Evolutionary conservation across 352 stramenopile species (phyloP), one percentile per base, ranked within the genome.

Genomic region (Phytophthora tubulina): DNA sequence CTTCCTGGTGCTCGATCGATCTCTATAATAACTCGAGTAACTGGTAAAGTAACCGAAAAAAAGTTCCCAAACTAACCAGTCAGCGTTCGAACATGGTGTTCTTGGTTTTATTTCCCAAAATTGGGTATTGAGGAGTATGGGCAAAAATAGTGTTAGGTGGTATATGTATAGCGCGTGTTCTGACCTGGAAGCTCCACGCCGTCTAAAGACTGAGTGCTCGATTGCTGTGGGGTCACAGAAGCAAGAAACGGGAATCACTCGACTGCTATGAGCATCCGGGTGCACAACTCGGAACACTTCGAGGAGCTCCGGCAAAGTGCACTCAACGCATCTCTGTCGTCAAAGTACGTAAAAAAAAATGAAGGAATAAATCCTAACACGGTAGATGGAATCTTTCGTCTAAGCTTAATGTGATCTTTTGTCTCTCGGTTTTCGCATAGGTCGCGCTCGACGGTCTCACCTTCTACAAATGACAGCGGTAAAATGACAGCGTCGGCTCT

Each of bases 231-330:
- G 17, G 35, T 46, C 30, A 39, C 32, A 10, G 46, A 31, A 32
- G 30, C 15, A 27, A 17, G 38, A 41, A 63, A 14, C 30, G 38
- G 7, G 6, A 36, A 5, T 61, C 32, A 44, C 32, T 45, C 13
- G 17, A 30, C 14, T 14, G 35, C 4, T 17, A 93, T 92, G 86
- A 91, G 83, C 57, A 87, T 94, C 53, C 86, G 83, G 11, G 84
- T 94, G 57, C 85, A 94, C 75, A 92, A 94, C 63, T 80, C 79
- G 13, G 84, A 92, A 49, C 76, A 89, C 38, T 91, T 94, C 54
- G 84, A 92, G 42, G 81, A 89, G 60, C 80, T 94, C 9, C 84
- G 84, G 3, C 84, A 92, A 61, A 79, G 72, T 30, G 84, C 82
- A 6, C 45, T 91, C 36, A 79, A 59, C 69, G 74, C 71, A 11